Evolutionary conservation across 768 basidiomycete species (phyloP).

Genomic region (Kwoniella dejecticola): DNA sequence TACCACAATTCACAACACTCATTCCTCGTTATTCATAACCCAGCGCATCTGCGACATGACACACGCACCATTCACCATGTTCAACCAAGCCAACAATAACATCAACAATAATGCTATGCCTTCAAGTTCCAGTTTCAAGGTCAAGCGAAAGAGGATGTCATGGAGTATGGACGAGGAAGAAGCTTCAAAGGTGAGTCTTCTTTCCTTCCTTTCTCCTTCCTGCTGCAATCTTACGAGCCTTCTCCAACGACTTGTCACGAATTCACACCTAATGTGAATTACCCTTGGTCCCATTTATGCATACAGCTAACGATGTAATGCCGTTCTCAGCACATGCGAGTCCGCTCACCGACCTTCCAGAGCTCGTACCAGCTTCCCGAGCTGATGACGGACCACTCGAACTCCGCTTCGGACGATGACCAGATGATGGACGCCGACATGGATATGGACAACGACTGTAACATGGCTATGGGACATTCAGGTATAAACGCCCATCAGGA

Average conservation of each 20-base stretch:
- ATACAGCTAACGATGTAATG: constrained; percentile 4
- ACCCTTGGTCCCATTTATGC: constrained; percentile 2
- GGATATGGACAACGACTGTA: constrained; percentile 24
- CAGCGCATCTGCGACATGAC: too few species aligned
- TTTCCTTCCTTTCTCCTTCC: constrained; percentile 1
- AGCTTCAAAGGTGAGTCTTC: constrained; percentile 32
- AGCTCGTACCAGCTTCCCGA: constrained; percentile 29
- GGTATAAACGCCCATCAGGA: constrained; percentile 4
- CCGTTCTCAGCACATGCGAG: constrained; percentile 36
- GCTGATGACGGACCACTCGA: constrained; percentile 43
- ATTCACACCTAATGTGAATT: neutral
- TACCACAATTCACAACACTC: neutral
- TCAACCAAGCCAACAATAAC: constrained; percentile 15
- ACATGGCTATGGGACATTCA: constrained; percentile 29
- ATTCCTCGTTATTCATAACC: neutral
- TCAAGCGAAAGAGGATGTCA: constrained; percentile 42
- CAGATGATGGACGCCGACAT: constrained; percentile 40
- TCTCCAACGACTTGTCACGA: too few species aligned
- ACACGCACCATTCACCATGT: constrained; percentile 21
- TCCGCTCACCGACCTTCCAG: constrained; percentile 39
- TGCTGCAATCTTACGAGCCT: too few species aligned
- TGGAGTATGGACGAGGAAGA: constrained; percentile 37
- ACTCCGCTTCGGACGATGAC: constrained; percentile 46
- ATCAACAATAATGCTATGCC: constrained; percentile 16
- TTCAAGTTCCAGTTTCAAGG: constrained; percentile 33